phyloP scores from a whole-genome alignment of 768 basidiomycete species.

The Boletus reticulatus region DNA sequence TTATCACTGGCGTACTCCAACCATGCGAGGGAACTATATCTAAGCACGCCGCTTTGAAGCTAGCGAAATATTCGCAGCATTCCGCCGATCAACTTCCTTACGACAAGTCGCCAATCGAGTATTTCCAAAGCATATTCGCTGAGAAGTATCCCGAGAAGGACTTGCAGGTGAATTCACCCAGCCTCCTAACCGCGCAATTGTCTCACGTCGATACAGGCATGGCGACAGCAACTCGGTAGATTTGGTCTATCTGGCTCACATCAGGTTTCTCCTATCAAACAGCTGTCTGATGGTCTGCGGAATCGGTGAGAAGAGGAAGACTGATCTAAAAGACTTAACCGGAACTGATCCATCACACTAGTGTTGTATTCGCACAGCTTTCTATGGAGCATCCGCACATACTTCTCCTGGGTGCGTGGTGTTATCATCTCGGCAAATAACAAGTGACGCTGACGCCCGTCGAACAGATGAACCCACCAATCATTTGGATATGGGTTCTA shows the following conservation, averaged over 20 bases:
- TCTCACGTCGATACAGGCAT: slow-evolving; percentile 53
- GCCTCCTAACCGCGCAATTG: slow-evolving; percentile 5
- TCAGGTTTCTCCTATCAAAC: slow-evolving; percentile 91
- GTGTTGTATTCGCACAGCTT: slow-evolving; percentile 94
- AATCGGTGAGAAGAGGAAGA: slow-evolving; percentile 66
- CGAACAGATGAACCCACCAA: slow-evolving; percentile 87
- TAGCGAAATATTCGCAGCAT: slow-evolving; percentile 99
- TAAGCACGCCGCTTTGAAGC: slow-evolving; percentile 86
- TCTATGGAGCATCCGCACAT: slow-evolving; percentile 98
- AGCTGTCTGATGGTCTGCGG: slow-evolving; percentile 92
- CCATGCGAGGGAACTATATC: slow-evolving; percentile 85
- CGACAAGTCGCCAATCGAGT: slow-evolving; percentile 85
- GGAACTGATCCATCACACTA: slow-evolving; percentile 29
- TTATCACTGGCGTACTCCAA: slow-evolving; percentile 80
- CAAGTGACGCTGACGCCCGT: slow-evolving; percentile 1
- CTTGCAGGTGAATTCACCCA: slow-evolving; percentile 43
- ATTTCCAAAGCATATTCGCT: slow-evolving; percentile 80
- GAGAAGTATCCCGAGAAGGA: slow-evolving; percentile 95
- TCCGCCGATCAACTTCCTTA: slow-evolving; percentile 98
- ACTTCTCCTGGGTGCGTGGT: slow-evolving; percentile 68
- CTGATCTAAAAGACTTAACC: slow-evolving; percentile 4
- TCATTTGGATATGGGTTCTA: slow-evolving; percentile 97
- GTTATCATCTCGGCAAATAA: slow-evolving; percentile 10
- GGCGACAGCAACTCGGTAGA: slow-evolving; percentile 92
- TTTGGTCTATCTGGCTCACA: slow-evolving; percentile 95